A percentile compares a stretch with the other conserved stretches of the same genome.
These are phyloP conservation scores for Scheffersomyces titani DNA, from an alignment of 1,139 yeast species.

Conservation along the genomic window DNA sequence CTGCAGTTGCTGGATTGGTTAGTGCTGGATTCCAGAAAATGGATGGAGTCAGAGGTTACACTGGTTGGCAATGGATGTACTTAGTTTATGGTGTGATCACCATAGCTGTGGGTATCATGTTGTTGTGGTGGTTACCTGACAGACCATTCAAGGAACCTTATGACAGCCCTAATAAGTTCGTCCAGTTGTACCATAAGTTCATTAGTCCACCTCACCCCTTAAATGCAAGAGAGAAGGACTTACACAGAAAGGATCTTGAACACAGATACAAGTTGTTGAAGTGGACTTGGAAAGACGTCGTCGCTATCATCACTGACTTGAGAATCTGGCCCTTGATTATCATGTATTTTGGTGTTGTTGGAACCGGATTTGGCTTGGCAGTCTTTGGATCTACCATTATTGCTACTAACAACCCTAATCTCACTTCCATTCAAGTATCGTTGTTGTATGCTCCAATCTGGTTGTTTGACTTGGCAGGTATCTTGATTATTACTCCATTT, in stretches of 20 bases:
- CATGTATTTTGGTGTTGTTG: constrained; percentile 93
- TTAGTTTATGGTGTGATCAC: constrained; percentile 75
- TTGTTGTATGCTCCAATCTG: constrained; percentile 86
- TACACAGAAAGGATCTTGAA: constrained; percentile 69
- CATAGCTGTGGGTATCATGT: constrained; percentile 60
- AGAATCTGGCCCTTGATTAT: constrained; percentile 79
- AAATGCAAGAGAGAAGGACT: constrained; percentile 47
- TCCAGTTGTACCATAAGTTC: constrained; percentile 20
- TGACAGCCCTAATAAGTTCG: constrained; percentile 12
- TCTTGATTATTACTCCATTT: constrained; percentile 72
- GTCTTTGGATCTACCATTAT: constrained; percentile 87
- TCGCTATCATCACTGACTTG: constrained; percentile 56
- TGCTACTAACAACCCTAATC: constrained; percentile 58
- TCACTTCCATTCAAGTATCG: constrained; percentile 70
- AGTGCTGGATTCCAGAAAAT: constrained; percentile 86
- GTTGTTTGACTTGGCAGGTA: constrained; percentile 84
- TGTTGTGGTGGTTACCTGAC: constrained; percentile 88
- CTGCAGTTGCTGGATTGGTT: constrained; percentile 83
- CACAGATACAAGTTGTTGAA: constrained; percentile 40
- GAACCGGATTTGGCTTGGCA: constrained; percentile 83
- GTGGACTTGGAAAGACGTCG: constrained; percentile 68
- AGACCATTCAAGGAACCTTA: constrained; percentile 39
- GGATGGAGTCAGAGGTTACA: constrained; percentile 67
- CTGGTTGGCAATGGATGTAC: constrained; percentile 91
- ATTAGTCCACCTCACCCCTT: constrained; percentile 54